phyloP scores from a whole-genome alignment of 371 early-diverging fungal species.

The Nematocida sp. region DNA sequence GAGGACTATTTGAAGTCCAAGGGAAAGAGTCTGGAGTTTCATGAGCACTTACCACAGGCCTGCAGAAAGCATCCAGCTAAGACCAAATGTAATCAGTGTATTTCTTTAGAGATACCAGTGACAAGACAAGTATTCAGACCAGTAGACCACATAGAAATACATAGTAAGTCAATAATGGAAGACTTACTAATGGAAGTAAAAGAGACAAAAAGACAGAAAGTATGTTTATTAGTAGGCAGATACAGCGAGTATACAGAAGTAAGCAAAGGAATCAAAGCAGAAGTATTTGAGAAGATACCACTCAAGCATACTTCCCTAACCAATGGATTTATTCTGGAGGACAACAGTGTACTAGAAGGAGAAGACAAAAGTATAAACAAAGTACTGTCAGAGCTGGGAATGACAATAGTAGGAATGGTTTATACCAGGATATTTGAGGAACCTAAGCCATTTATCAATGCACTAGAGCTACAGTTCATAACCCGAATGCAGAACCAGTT shows the following conservation, averaged over 20 bases:
- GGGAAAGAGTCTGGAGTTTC: slow-evolving; percentile 23
- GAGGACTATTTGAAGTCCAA: slow-evolving; percentile 53
- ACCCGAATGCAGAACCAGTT: slow-evolving; percentile 76
- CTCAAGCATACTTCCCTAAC: slow-evolving; percentile 76
- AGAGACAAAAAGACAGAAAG: slow-evolving; percentile 74
- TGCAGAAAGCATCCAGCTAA: slow-evolving; percentile 51
- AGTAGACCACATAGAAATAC: slow-evolving; percentile 96
- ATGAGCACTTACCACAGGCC: slow-evolving; percentile 35
- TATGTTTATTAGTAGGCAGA: slow-evolving; percentile 83
- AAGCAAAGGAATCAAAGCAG: slow-evolving; percentile 87
- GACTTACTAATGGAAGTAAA: slow-evolving; percentile 79
- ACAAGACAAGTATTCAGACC: slow-evolving; percentile 73
- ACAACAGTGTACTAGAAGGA: slow-evolving; percentile 61
- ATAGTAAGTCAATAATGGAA: slow-evolving; percentile 75
- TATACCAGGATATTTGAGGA: slow-evolving; percentile 85
- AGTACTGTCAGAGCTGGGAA: slow-evolving; percentile 71
- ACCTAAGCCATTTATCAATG: slow-evolving; percentile 80
- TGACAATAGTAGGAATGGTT: slow-evolving; percentile 72
- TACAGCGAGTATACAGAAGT: slow-evolving; percentile 81
- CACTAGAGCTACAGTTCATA: slow-evolving; percentile 79
- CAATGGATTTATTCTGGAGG: slow-evolving; percentile 72
- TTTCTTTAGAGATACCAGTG: slow-evolving; percentile 53
- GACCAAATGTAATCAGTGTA: slow-evolving; percentile 50
- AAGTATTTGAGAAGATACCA: slow-evolving; percentile 86
- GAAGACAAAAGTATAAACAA: slow-evolving; percentile 61